Evolutionary conservation across 2,329 filamentous ascomycete genomes (phyloP).

Genomic region (Calycina herbarum): DNA sequence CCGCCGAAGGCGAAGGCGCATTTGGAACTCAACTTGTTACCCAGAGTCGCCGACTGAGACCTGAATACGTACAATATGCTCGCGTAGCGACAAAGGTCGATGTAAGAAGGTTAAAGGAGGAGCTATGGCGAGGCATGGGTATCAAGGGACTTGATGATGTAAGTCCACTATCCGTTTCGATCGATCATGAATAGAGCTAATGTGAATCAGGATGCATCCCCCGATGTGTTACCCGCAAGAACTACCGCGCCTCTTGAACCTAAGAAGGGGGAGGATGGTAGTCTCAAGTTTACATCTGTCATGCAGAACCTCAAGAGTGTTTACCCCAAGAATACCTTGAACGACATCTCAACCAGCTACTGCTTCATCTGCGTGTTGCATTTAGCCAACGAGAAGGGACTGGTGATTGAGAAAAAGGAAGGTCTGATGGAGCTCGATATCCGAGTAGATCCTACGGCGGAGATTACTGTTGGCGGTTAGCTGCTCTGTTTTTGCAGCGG

Average conservation of each 20-base stretch:
- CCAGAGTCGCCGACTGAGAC: constrained; percentile 60
- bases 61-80: constrained; percentile 71
- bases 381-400: constrained; percentile 73
- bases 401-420: constrained; percentile 55
- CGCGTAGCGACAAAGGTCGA: constrained; percentile 72
- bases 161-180: constrained; percentile 33
- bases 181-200: constrained; percentile 19
- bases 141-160: constrained; percentile 53
- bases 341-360: constrained; percentile 88
- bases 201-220: constrained; percentile 24
- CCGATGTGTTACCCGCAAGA: constrained; percentile 30
- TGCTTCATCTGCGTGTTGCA: constrained; percentile 87
- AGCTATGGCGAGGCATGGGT: constrained; percentile 67
- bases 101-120: constrained; percentile 66
- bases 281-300: constrained; percentile 82
- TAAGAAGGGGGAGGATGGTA: constrained; percentile 43
- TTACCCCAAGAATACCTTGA: constrained; percentile 82
- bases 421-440: constrained; percentile 61
- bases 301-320: constrained; percentile 87
- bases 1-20: constrained; percentile 41
- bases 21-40: constrained; percentile 70
- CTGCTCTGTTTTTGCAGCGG: background rate
- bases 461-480: constrained; percentile 45
- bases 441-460: constrained; percentile 61
- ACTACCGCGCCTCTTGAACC: constrained; percentile 40